Evolutionary conservation across 371 early-diverging fungal species (phyloP).

Genomic region (Cladochytrium tenue): DNA sequence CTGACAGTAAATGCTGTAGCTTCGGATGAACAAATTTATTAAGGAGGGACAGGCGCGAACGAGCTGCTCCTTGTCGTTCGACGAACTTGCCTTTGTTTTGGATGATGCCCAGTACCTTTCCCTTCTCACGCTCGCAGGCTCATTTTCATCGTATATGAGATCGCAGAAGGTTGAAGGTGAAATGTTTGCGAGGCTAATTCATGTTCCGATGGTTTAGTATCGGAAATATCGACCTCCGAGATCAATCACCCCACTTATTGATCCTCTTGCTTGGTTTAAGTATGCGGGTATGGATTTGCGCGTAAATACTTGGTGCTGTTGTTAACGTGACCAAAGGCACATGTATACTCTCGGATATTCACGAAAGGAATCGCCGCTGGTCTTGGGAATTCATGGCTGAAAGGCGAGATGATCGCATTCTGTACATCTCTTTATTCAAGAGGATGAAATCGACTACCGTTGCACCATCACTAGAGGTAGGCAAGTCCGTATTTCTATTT

Average conservation of each 20-base stretch:
- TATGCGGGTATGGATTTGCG: conserved; percentile 68
- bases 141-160: conserved; percentile 76
- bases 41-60: conserved; percentile 22
- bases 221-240: conserved; percentile 79
- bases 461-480: conserved; percentile 21
- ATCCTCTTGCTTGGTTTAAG: conserved; percentile 82
- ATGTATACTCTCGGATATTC: conserved; percentile 81
- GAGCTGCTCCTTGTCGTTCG: conserved; percentile 59
- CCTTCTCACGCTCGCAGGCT: conserved; percentile 73
- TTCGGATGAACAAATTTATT: conserved; percentile 31
- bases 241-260: conserved; percentile 70
- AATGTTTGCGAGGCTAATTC: background rate
- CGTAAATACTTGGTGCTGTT: background rate
- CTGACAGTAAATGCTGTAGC: conserved; percentile 19
- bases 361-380: conserved; percentile 79
- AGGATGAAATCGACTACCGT: conserved; percentile 51
- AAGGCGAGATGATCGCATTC: conserved; percentile 80
- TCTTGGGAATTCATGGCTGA: conserved; percentile 83
- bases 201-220: conserved; percentile 54
- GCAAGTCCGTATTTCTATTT: background rate
- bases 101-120: conserved; percentile 89
- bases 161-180: conserved; percentile 60
- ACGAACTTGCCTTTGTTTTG: conserved; percentile 87
- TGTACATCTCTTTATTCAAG: conserved; percentile 79
- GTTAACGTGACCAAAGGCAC: conserved; percentile 32